These are phyloP conservation scores for Chrysoporthe cubensis DNA, from an alignment of 2,329 filamentous ascomycete genomes.

Conservation along the genomic window DNA sequence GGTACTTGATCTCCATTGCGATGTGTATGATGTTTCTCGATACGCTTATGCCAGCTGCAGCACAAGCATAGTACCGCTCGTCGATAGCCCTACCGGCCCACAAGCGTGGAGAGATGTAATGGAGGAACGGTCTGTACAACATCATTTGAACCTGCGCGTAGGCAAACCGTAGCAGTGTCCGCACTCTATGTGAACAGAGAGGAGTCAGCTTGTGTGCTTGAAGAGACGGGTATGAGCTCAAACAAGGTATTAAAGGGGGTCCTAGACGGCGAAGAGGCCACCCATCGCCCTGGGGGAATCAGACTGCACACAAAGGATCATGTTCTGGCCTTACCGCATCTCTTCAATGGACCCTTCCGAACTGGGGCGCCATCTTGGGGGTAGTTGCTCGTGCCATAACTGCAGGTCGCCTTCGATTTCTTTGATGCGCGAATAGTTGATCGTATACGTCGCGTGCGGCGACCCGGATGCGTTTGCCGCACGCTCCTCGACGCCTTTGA, in stretches of 20 bases:
- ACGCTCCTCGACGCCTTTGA: slow-evolving; percentile 58
- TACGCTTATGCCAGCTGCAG: slow-evolving; percentile 64
- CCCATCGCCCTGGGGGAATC: neutral
- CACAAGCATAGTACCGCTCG: slow-evolving; percentile 77
- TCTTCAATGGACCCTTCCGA: slow-evolving; percentile 75
- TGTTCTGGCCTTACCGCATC: slow-evolving; percentile 65
- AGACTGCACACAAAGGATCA: neutral
- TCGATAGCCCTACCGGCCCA: slow-evolving; percentile 64
- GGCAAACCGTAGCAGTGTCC: slow-evolving; percentile 77
- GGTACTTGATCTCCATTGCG: slow-evolving; percentile 75
- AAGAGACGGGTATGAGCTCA: neutral
- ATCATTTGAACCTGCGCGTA: slow-evolving; percentile 84
- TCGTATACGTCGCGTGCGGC: slow-evolving; percentile 58
- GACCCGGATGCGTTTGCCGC: slow-evolving; percentile 41
- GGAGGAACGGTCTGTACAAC: slow-evolving; percentile 80
- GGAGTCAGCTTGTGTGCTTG: slow-evolving; percentile 30
- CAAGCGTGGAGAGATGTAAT: slow-evolving; percentile 74
- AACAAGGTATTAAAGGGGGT: neutral
- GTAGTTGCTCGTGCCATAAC: slow-evolving; percentile 69
- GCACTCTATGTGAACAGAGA: slow-evolving; percentile 49
- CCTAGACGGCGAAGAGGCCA: neutral
- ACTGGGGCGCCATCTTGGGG: slow-evolving; percentile 77
- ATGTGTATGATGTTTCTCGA: slow-evolving; percentile 79
- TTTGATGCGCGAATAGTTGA: slow-evolving; percentile 66
- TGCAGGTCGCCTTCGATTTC: slow-evolving; percentile 67